Evolutionary conservation across 2,329 filamentous ascomycete genomes (phyloP), one percentile per base, ranked within the genome.

Genomic region (Aspergillus niger): DNA sequence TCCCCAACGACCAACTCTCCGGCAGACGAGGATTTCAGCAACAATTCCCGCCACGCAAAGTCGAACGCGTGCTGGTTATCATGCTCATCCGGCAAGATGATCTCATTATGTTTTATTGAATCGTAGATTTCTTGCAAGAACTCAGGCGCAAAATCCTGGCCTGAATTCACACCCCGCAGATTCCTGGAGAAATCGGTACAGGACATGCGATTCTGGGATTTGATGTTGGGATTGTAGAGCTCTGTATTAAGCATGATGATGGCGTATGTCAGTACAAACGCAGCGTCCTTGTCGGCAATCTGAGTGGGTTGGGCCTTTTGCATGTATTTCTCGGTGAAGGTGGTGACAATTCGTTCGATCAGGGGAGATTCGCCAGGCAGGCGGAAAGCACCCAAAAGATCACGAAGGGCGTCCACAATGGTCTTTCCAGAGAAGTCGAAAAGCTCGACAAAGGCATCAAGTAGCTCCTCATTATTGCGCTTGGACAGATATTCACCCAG

Each of bases 171-270:
- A 10, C 94, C 94, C 43, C 93, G 86, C n/a, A 99, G 79, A 72
- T 99, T 98, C 64, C 87, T 89, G 0, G 91, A 84, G 74, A 99
- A 99, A 68, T 94, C 90, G 57, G 87, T 83, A 44, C 89, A 83
- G 1, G 88, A 87, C 95, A 99, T 99, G 43, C 94, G 91, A 71
- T 90, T 91, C 68, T 87, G 82, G 1, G 83, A 77, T 68, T 86
- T 79, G 63, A 98, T 77, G 68, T 97, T 98, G 0, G 92, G 93
- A 71, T 96, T 99, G 76, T 98, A 95, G 70, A 96, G 90, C 72
- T 99, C 95, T 1, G 94, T 97, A 72, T 99, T 99, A 59, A 99
- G 81, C 86, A 99, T 92, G 75, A 99, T 97, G 70, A 97, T 96
- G 39, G 93, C 95, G 73, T 99, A 99, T 0, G 91, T 94, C 55